Evolutionary conservation across 192 early-diverging fungal species (phyloP).

Genomic region (Mortierella antarctica): DNA sequence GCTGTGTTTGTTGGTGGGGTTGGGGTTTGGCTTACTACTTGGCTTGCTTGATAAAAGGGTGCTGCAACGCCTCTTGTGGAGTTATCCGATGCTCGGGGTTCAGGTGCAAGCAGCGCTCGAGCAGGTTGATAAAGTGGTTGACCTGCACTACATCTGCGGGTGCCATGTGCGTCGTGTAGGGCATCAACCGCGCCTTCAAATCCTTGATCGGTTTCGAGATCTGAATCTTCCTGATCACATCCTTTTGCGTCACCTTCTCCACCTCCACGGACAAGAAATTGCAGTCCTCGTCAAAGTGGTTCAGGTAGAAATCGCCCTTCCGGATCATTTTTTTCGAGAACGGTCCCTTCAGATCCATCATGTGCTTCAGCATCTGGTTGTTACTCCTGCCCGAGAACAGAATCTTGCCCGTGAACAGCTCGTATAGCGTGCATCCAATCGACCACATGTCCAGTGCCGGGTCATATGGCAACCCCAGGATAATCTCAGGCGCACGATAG

Average conservation of each 20-base stretch:
- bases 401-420: slow-evolving; percentile 95
- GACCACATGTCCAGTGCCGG: slow-evolving; percentile 95
- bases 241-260: slow-evolving; percentile 72
- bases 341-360: slow-evolving; percentile 94
- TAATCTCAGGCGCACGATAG: slow-evolving; percentile 97
- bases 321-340: slow-evolving; percentile 87
- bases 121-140: slow-evolving; percentile 79
- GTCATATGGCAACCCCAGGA: slow-evolving; percentile 91
- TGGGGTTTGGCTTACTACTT: slow-evolving; percentile 17
- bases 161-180: slow-evolving; percentile 61
- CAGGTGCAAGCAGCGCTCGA: slow-evolving; percentile 86
- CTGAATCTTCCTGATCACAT: slow-evolving; percentile 73
- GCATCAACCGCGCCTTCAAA: slow-evolving; percentile 73
- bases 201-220: slow-evolving; percentile 77
- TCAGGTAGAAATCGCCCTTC: slow-evolving; percentile 80
- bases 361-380: slow-evolving; percentile 94
- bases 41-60: slow-evolving; percentile 79
- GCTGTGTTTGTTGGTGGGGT: not conserved
- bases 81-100: slow-evolving; percentile 92
- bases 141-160: slow-evolving; percentile 72
- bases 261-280: slow-evolving; percentile 73
- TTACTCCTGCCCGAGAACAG: slow-evolving; percentile 94
- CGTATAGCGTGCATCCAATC: slow-evolving; percentile 92
- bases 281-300: slow-evolving; percentile 90
- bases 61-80: slow-evolving; percentile 84